Evolutionary conservation across 1,284 basidiomycete genomes (phyloP).

Genomic region (Gymnopus androsaceus): DNA sequence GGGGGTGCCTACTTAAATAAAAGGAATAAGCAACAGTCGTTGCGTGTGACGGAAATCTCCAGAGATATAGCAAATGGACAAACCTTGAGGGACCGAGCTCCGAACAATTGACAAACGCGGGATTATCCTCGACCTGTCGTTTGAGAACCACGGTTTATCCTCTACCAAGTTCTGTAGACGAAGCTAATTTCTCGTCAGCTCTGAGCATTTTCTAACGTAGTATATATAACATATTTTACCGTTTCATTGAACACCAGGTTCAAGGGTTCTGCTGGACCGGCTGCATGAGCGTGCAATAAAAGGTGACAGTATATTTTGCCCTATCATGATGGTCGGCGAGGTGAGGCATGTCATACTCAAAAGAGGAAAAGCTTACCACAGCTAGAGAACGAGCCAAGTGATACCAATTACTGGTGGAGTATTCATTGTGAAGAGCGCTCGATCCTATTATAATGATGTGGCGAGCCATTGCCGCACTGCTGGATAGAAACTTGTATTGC

Average conservation of each 20-base stretch:
- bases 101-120: slow-evolving; percentile 34
- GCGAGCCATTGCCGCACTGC: slow-evolving; percentile 39
- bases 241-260: slow-evolving; percentile 53
- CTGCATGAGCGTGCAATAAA: slow-evolving; percentile 44
- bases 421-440: slow-evolving; percentile 25
- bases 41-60: neutral
- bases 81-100: slow-evolving; percentile 15
- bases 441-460: slow-evolving; percentile 60
- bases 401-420: slow-evolving; percentile 32
- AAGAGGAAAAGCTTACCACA: slow-evolving; percentile 39
- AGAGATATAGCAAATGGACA: slow-evolving; percentile 2
- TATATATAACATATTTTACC: slow-evolving; percentile 38
- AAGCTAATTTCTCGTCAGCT: slow-evolving; percentile 34
- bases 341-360: slow-evolving; percentile 7
- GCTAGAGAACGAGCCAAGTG: slow-evolving; percentile 45
- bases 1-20: slow-evolving; percentile 16
- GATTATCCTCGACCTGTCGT: slow-evolving; percentile 28
- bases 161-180: slow-evolving; percentile 41
- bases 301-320: slow-evolving; percentile 60
- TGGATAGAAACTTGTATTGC: slow-evolving; percentile 38
- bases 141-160: slow-evolving; percentile 33
- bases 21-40: slow-evolving; percentile 3
- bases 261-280: slow-evolving; percentile 44
- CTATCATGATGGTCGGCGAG: slow-evolving; percentile 41
- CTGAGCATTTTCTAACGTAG: neutral